A percentile compares a stretch with the other conserved stretches of the same genome.
Conservation (phyloP, 257 asterid genomes). For the Ajuga chamaepitys region DNA sequence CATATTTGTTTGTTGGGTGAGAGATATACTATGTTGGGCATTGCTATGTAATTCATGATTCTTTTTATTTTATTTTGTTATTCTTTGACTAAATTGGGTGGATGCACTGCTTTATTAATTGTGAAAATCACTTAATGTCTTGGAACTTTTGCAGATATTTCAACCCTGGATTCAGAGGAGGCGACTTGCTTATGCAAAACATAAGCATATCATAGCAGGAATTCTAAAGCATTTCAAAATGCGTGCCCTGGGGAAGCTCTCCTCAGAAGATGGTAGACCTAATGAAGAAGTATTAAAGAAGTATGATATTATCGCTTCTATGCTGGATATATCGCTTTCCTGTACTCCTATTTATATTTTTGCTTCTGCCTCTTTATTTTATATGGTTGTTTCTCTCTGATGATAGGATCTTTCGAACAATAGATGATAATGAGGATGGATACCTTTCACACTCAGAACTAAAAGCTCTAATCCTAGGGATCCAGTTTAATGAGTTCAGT, state of each 20-base stretch:
- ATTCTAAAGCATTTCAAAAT: constrained; percentile 51
- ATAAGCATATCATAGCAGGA: constrained; percentile 82
- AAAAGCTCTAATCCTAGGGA: constrained; percentile 69
- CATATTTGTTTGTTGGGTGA: too few relatives aligned
- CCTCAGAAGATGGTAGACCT: constrained; percentile 61
- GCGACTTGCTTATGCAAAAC: constrained; percentile 57
- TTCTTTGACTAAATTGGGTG: not conserved
- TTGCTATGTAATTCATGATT: not conserved
- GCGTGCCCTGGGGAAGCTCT: constrained; percentile 58
- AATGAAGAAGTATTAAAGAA: constrained; percentile 41
- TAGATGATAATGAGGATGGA: constrained; percentile 59
- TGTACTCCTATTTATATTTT: not conserved
- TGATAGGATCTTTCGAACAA: constrained; percentile 50
- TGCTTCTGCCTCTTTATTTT: constrained; percentile 1
- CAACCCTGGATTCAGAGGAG: constrained; percentile 88
- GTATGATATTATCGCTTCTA: constrained; percentile 26
- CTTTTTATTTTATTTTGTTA: too few relatives aligned
- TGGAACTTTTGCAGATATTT: constrained; percentile 41
- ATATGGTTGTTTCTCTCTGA: not conserved
- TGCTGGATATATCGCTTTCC: not conserved
- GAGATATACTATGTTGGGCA: not conserved
- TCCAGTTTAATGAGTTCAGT: constrained; percentile 47
- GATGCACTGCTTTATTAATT: not conserved
- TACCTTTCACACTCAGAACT: constrained; percentile 55
- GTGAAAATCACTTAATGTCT: not conserved